Conservation (phyloP, 345 rosid species). For the Heritiera littoralis region DNA sequence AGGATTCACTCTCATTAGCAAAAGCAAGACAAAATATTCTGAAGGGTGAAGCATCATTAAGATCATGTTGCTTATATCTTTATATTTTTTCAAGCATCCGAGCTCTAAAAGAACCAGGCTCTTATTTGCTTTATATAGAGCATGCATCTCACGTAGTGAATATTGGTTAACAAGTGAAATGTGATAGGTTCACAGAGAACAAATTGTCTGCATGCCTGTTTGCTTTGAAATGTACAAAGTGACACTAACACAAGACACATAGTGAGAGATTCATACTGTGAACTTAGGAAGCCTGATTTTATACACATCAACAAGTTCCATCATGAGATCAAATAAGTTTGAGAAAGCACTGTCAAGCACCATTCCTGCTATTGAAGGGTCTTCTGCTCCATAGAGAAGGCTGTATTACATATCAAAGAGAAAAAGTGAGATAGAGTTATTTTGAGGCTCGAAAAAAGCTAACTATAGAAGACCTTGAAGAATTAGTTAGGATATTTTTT, state of each 20-base stretch:
- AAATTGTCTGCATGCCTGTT: background rate
- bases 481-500: no score
- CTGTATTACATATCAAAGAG: slow-evolving; percentile 47
- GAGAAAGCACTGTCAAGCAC: slow-evolving; percentile 98
- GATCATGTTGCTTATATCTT: no score
- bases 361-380: slow-evolving; percentile 96
- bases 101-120: no score
- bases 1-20: no score
- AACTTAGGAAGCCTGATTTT: slow-evolving; percentile 92
- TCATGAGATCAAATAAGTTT: slow-evolving; percentile 91
- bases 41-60: no score
- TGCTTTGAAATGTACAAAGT: slow-evolving; percentile 11
- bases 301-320: slow-evolving; percentile 95
- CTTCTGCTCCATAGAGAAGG: slow-evolving; percentile 95
- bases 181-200: background rate
- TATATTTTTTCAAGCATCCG: no score
- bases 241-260: background rate
- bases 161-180: background rate
- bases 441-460: background rate
- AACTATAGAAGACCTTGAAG: background rate
- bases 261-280: slow-evolving; percentile 54
- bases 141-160: background rate
- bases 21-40: no score
- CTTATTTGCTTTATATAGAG: background rate
- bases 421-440: slow-evolving; percentile 7